Conservation (phyloP, 768 basidiomycete genomes). For the Phanerodontia chrysosporium region DNA sequence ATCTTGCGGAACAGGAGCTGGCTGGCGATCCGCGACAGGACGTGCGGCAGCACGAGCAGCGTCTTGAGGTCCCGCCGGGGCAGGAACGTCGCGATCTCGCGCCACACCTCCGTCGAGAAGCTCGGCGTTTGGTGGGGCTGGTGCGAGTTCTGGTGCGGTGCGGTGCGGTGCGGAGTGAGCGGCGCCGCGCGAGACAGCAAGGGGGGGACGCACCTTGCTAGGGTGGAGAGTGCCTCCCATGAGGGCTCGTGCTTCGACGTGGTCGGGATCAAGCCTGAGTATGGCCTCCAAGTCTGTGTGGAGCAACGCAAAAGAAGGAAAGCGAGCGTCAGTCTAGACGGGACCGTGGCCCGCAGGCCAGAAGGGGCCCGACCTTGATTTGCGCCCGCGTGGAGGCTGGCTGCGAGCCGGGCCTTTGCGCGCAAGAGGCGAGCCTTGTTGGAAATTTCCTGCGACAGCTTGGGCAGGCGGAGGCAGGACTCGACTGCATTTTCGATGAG, state of each 20-base stretch:
- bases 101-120: conserved; percentile 70
- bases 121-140: conserved; percentile 44
- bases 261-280: conserved; percentile 56
- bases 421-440: conserved; percentile 62
- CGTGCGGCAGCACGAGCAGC: conserved; percentile 59
- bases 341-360: conserved; percentile 9
- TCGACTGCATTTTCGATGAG: conserved; percentile 73
- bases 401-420: conserved; percentile 60
- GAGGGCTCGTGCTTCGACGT: conserved; percentile 62
- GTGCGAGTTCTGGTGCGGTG: background rate
- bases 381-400: conserved; percentile 56
- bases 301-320: background rate
- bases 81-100: conserved; percentile 59
- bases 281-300: conserved; percentile 61
- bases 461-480: conserved; percentile 58
- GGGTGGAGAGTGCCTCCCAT: conserved; percentile 51
- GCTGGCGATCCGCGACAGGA: conserved; percentile 63
- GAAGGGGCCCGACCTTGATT: conserved; percentile 49
- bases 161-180: background rate
- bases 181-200: conserved; percentile 9
- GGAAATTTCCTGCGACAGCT: conserved; percentile 44
- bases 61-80: conserved; percentile 63
- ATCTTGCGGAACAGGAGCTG: conserved; percentile 63
- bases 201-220: conserved; percentile 44
- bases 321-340: conserved; percentile 14